phyloP scores from a whole-genome alignment of 768 basidiomycete genomes.

The Sporobolomyces pararoseus region DNA sequence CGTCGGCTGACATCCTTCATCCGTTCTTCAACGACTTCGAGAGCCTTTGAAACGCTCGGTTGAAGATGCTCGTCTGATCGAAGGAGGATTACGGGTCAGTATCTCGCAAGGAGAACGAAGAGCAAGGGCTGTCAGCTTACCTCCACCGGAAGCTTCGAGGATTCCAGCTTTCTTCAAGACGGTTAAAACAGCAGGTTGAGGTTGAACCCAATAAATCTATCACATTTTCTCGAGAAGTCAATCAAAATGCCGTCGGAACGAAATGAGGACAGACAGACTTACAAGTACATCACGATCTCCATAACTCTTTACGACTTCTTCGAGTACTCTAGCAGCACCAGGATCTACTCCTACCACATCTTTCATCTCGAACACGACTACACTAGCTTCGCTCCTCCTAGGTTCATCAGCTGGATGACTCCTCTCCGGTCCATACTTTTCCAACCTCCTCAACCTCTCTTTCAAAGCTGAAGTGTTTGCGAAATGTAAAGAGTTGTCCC shows the following conservation, averaged over 20 bases:
- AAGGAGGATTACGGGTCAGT: not conserved
- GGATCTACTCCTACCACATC: conserved; percentile 90
- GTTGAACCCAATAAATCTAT: conserved; percentile 21
- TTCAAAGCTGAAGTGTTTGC: conserved; percentile 95
- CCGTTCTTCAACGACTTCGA: conserved; percentile 9
- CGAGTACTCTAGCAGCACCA: conserved; percentile 52
- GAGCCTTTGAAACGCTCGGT: conserved; percentile 6
- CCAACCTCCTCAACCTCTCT: conserved; percentile 76
- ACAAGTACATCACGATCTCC: conserved; percentile 27
- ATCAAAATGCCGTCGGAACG: no score
- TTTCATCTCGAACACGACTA: conserved; percentile 69
- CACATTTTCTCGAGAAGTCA: not conserved
- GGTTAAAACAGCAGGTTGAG: not conserved
- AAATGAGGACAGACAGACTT: not conserved
- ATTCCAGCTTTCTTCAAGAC: conserved; percentile 4
- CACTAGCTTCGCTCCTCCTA: conserved; percentile 37
- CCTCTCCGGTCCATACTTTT: conserved; percentile 74
- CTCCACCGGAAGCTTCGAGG: conserved; percentile 3
- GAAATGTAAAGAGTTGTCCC: conserved; percentile 80
- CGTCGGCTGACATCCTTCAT: conserved; percentile 9
- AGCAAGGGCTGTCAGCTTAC: not conserved
- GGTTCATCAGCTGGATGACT: conserved; percentile 85
- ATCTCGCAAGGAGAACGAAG: not conserved
- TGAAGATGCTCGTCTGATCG: conserved; percentile 9
- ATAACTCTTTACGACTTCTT: conserved; percentile 41